Conservation (phyloP, 1,139 yeast species). For the Zygosaccharomyces pseudobailii region DNA sequence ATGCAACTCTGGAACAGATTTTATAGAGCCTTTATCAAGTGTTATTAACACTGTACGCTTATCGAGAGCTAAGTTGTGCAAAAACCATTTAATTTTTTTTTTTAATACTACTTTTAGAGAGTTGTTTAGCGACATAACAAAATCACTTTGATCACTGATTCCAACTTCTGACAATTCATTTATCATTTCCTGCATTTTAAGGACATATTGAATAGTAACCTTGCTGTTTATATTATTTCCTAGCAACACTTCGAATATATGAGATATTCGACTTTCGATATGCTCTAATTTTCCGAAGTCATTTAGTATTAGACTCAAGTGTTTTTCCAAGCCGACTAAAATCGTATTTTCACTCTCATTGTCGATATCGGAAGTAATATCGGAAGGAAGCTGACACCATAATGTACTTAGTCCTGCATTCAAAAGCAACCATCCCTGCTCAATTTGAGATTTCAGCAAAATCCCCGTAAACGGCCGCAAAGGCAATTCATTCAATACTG, state of each 20-base stretch:
- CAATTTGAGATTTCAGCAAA: conserved; percentile 5
- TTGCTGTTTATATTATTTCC: not conserved
- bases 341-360: not conserved
- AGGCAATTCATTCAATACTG: conserved; percentile 4
- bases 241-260: not conserved
- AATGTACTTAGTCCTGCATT: not conserved
- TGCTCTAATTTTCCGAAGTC: conserved; percentile 6
- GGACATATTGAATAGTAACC: not conserved
- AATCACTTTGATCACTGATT: not conserved
- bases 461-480: conserved; percentile 9
- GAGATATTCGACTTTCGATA: conserved; percentile 5
- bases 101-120: conserved; percentile 2
- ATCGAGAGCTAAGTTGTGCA: not conserved
- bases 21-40: conserved; percentile 1
- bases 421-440: conserved; percentile 9
- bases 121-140: conserved; percentile 1
- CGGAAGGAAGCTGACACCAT: conserved; percentile 1
- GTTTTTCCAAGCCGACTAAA: conserved; percentile 6
- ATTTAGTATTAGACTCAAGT: conserved; percentile 5
- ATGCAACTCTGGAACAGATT: not conserved
- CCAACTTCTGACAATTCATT: not conserved
- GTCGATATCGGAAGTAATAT: not conserved
- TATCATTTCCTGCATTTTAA: conserved; percentile 1
- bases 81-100: not conserved
- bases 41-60: not conserved